Evolutionary conservation across 805 yeast species (phyloP), one percentile per base, ranked within the genome.

Genomic region (Hanseniaspora meyeri): DNA sequence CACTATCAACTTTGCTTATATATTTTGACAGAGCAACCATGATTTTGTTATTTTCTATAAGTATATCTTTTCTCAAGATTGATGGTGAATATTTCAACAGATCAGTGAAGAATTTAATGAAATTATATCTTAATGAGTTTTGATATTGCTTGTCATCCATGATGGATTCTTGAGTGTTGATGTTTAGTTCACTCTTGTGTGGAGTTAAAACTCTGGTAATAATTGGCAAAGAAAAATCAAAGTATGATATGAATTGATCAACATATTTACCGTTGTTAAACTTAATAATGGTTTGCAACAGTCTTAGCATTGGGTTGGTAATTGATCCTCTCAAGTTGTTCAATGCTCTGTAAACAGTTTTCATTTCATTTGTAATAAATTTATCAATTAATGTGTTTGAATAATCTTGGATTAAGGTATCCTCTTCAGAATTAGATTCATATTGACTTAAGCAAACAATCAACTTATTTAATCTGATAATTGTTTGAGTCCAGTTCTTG

Each of bases 11-110:
- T 45, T 76, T 75, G 36, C 70, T 66, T 59, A 86, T 65, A 60
- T 76, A 77, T 65, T 85, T 86, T 72, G 89, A 79, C 77, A 90
- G 79, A 47, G 78, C 79, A 34, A 79, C 72, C 73, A 80, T 75
- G 37, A 87, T 72, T 64, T 79, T 82, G 51, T 78, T 72, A 56
- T 78, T 76, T 56, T 78, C 78, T 2, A 68, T 60, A 24, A 91
- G 63, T 9, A 87, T 66, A 57, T 85, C 90, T 62, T 78, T 84
- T 64, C 95, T 77, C 24, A 77, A 70, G 24, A 81, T 63, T 2
- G 84, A 72, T 1, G 82, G 70, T 1, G 84, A 73, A 42, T 69
- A 64, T 5, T 73, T 61, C 34, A 82, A 65, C 42, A 88, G 69
- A 6, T 73, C 64, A 11, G 83, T 58, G 78, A 89, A 81, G 62